These are phyloP conservation scores for Boechera retrofracta DNA, from an alignment of 345 rosid genomes.

Conservation along the genomic window DNA sequence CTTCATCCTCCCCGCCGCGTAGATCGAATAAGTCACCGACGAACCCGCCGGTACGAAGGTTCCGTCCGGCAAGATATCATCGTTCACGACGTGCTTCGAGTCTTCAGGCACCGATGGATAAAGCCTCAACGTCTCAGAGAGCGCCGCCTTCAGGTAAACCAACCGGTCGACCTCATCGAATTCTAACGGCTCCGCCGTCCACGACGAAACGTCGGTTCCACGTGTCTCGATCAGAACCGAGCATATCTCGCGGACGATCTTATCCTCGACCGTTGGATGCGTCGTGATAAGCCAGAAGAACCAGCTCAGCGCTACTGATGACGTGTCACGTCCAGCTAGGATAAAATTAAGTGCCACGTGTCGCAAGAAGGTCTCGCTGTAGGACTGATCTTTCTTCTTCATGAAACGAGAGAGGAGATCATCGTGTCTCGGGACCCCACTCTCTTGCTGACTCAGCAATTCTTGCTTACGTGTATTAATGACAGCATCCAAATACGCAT, in stretches of 20 bases:
- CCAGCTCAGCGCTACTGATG: conserved; percentile 92
- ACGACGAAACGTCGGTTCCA: conserved; percentile 57
- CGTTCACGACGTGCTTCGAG: conserved; percentile 82
- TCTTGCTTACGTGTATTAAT: conserved; percentile 77
- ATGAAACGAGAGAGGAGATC: conserved; percentile 86
- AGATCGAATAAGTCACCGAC: conserved; percentile 84
- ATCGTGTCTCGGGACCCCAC: conserved; percentile 68
- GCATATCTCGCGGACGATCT: conserved; percentile 69
- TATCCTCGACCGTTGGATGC: conserved; percentile 76
- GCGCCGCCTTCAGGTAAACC: conserved; percentile 84
- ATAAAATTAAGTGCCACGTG: conserved; percentile 93
- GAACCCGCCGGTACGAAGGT: conserved; percentile 89
- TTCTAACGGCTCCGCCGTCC: conserved; percentile 75
- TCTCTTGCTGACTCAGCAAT: conserved; percentile 58
- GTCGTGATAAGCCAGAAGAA: conserved; percentile 81
- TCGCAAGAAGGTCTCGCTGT: conserved; percentile 70
- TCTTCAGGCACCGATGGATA: conserved; percentile 95
- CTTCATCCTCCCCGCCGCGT: conserved; percentile 86
- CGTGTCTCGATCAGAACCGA: conserved; percentile 74
- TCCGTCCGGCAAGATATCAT: conserved; percentile 87
- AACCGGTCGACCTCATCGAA: conserved; percentile 80
- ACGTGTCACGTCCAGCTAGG: conserved; percentile 97
- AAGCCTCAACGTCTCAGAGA: conserved; percentile 89
- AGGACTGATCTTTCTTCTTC: conserved; percentile 75
- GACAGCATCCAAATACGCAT: conserved; percentile 65